Evolutionary conservation across 1,284 basidiomycete genomes (phyloP).

Genomic region (Irpex sp.): DNA sequence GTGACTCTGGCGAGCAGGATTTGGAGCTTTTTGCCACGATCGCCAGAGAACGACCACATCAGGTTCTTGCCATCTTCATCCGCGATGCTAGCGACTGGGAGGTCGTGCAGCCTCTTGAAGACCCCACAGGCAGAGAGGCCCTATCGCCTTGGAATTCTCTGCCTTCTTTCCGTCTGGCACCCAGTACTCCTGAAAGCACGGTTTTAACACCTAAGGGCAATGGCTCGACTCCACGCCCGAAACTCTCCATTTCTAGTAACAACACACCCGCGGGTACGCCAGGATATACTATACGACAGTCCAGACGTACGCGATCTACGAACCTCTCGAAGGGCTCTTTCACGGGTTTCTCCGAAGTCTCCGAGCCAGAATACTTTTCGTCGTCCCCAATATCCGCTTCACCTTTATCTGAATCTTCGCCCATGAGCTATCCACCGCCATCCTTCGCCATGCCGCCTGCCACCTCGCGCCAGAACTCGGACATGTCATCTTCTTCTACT

Average conservation of each 20-base stretch:
- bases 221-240: background rate
- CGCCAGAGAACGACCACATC: conserved; percentile 62
- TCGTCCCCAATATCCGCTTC: background rate
- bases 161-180: background rate
- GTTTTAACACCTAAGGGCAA: background rate
- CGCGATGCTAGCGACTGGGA: conserved; percentile 54
- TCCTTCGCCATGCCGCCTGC: background rate
- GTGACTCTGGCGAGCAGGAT: conserved; percentile 89
- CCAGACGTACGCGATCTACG: conserved; percentile 3
- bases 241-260: background rate
- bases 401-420: conserved; percentile 12
- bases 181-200: background rate
- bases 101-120: conserved; percentile 34
- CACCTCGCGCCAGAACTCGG: conserved; percentile 1
- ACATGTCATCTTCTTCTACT: conserved; percentile 3
- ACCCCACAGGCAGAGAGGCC: conserved; percentile 51
- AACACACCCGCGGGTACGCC: background rate
- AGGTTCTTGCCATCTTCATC: conserved; percentile 74
- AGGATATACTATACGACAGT: background rate
- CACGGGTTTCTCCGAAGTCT: background rate
- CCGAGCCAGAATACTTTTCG: conserved; percentile 5
- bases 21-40: conserved; percentile 78
- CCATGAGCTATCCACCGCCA: background rate
- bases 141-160: conserved; percentile 11
- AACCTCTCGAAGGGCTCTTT: background rate